These are phyloP conservation scores for Dendrostoma leiphaemia DNA, from an alignment of 2,329 filamentous ascomycete genomes.

Conservation along the genomic window DNA sequence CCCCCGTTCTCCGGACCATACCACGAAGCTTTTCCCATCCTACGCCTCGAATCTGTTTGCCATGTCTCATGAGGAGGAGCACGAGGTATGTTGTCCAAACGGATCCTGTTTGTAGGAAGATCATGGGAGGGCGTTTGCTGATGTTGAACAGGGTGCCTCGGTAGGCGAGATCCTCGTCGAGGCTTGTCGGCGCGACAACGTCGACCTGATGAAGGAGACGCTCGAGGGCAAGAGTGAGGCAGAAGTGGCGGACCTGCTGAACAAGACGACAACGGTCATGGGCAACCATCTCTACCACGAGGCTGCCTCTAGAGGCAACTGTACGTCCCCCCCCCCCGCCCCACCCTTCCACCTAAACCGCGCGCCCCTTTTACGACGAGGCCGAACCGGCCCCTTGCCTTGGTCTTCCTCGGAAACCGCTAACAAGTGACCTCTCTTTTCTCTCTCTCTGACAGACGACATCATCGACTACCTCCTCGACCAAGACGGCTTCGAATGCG, in stretches of 20 bases:
- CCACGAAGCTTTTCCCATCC: neutral
- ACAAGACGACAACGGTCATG: conserved; percentile 79
- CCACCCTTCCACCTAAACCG: neutral
- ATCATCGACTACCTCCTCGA: conserved; percentile 80
- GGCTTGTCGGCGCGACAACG: conserved; percentile 91
- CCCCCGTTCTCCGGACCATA: no score
- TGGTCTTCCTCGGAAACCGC: no score
- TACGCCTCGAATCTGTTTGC: neutral
- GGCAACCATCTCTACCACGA: conserved; percentile 90
- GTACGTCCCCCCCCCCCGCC: conserved; percentile 47
- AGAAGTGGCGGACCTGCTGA: conserved; percentile 75
- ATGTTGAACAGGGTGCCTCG: conserved; percentile 68
- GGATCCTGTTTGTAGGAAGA: neutral
- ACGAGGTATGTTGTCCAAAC: conserved; percentile 23
- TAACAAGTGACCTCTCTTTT: no score
- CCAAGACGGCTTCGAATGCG: conserved; percentile 82
- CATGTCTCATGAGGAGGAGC: conserved; percentile 26
- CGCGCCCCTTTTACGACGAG: neutral
- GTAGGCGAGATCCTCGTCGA: conserved; percentile 84
- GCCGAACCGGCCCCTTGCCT: no score
- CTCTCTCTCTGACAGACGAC: conserved; percentile 71
- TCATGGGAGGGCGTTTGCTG: conserved; percentile 20
- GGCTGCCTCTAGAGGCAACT: conserved; percentile 81
- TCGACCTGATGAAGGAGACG: conserved; percentile 75
- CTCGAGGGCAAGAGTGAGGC: conserved; percentile 61